Evolutionary conservation across 108 stramenopile species (phyloP).

Genomic region (Skeletonema tropicum): DNA sequence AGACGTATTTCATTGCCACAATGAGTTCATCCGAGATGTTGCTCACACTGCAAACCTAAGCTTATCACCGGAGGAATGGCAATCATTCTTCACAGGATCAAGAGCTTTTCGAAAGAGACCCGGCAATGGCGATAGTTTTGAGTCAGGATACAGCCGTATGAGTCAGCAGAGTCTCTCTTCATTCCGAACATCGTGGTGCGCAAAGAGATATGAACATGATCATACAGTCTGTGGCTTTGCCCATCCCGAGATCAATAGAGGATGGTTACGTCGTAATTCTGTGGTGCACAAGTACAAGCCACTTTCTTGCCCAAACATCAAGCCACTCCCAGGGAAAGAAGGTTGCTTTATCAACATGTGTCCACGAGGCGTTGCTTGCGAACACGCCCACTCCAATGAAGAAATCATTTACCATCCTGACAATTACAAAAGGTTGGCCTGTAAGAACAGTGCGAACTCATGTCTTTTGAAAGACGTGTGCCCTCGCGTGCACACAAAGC

Average conservation of each 20-base stretch:
- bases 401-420: conserved; percentile 83
- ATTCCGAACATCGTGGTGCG: conserved; percentile 86
- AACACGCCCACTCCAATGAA: conserved; percentile 76
- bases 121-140: conserved; percentile 12
- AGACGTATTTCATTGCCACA: conserved; percentile 89
- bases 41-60: conserved; percentile 76
- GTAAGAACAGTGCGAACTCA: conserved; percentile 38
- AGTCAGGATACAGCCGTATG: conserved; percentile 53
- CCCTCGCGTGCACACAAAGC: conserved; percentile 58
- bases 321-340: conserved; percentile 27
- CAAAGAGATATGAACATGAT: conserved; percentile 90
- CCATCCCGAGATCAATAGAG: conserved; percentile 79
- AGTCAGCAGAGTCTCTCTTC: conserved; percentile 61
- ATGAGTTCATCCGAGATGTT: conserved; percentile 89
- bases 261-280: conserved; percentile 86
- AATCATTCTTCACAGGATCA: conserved; percentile 69
- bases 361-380: conserved; percentile 55
- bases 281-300: conserved; percentile 55
- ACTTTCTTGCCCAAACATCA: conserved; percentile 67
- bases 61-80: conserved; percentile 82
- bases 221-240: conserved; percentile 83
- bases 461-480: conserved; percentile 79
- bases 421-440: conserved; percentile 68
- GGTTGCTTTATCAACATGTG: conserved; percentile 50
- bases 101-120: conserved; percentile 22